Evolutionary conservation across 257 asterid genomes (phyloP).

Genomic region (Nicotiana tomentosiformis): DNA sequence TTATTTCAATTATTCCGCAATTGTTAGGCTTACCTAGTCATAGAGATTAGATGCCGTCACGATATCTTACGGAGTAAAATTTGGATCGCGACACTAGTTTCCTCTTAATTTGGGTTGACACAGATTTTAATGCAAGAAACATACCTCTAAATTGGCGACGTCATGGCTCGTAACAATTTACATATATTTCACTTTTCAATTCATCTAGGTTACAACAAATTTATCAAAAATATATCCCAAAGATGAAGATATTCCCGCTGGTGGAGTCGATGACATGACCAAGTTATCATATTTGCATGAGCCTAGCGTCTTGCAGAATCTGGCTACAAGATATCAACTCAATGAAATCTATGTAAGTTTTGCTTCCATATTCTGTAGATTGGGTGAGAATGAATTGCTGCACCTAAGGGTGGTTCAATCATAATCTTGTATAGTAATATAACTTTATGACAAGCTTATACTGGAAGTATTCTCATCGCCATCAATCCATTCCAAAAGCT

Average conservation of each 20-base stretch:
- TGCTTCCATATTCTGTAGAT: not conserved
- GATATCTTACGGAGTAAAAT: too few species aligned
- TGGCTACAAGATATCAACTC: slow-evolving; percentile 18
- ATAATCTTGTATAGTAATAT: not conserved
- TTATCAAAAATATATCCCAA: slow-evolving; percentile 17
- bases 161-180: not conserved
- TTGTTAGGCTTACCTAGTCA: too few species aligned
- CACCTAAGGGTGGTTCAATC: not conserved
- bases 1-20: too few species aligned
- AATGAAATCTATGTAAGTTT: slow-evolving; percentile 15
- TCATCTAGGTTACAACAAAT: slow-evolving; percentile 7
- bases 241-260: slow-evolving; percentile 16
- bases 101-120: not conserved
- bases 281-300: slow-evolving; percentile 18
- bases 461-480: slow-evolving; percentile 25
- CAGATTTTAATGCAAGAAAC: not conserved
- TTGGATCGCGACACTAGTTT: not conserved
- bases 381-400: not conserved
- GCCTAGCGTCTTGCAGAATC: slow-evolving; percentile 16
- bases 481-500: slow-evolving; percentile 24
- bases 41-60: too few species aligned
- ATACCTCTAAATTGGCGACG: not conserved
- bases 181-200: not conserved
- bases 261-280: slow-evolving; percentile 21
- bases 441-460: slow-evolving; percentile 17